Evolutionary conservation across 1,284 basidiomycete species (phyloP).

Genomic region (Anthracocystis setariae): DNA sequence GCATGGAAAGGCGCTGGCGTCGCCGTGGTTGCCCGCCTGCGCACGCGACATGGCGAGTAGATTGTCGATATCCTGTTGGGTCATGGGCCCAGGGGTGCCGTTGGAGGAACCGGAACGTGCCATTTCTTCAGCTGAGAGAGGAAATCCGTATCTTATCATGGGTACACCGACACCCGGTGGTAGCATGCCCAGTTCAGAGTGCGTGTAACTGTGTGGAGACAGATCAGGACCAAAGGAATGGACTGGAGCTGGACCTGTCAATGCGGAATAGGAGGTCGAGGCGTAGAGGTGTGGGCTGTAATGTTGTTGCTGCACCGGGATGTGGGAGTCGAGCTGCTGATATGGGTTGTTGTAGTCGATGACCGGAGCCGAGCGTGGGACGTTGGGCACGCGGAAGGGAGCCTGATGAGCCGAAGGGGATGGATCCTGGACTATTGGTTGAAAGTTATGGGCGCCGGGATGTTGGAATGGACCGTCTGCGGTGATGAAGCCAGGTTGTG

Average conservation of each 20-base stretch:
- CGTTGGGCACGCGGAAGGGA: slow-evolving; percentile 26
- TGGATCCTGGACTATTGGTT: slow-evolving; percentile 16
- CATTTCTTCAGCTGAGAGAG: slow-evolving; percentile 29
- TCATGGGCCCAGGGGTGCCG: slow-evolving; percentile 33
- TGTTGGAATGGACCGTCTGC: slow-evolving; percentile 27
- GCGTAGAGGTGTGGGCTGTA: slow-evolving; percentile 26
- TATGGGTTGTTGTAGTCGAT: slow-evolving; percentile 36
- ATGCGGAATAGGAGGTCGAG: slow-evolving; percentile 29
- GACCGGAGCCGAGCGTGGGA: slow-evolving; percentile 19
- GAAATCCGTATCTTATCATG: slow-evolving; percentile 42
- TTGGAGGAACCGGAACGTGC: slow-evolving; percentile 29
- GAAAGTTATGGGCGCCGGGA: slow-evolving; percentile 16
- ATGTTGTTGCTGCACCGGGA: slow-evolving; percentile 20
- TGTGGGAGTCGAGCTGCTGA: slow-evolving; percentile 27
- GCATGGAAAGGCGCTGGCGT: slow-evolving; percentile 67
- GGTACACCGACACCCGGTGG: slow-evolving; percentile 13
- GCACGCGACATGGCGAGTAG: slow-evolving; percentile 60
- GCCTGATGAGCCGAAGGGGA: slow-evolving; percentile 18
- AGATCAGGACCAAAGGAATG: slow-evolving; percentile 18
- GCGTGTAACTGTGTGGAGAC: slow-evolving; percentile 20
- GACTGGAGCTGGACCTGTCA: slow-evolving; percentile 16
- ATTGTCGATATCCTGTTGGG: slow-evolving; percentile 55
- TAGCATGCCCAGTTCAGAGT: slow-evolving; percentile 32
- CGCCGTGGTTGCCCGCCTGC: slow-evolving; percentile 46
- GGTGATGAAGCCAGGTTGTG: slow-evolving; percentile 12